Evolutionary conservation across 2,329 filamentous ascomycete genomes (phyloP), one percentile per base, ranked within the genome.

Genomic region (Samsoniella hepiali): DNA sequence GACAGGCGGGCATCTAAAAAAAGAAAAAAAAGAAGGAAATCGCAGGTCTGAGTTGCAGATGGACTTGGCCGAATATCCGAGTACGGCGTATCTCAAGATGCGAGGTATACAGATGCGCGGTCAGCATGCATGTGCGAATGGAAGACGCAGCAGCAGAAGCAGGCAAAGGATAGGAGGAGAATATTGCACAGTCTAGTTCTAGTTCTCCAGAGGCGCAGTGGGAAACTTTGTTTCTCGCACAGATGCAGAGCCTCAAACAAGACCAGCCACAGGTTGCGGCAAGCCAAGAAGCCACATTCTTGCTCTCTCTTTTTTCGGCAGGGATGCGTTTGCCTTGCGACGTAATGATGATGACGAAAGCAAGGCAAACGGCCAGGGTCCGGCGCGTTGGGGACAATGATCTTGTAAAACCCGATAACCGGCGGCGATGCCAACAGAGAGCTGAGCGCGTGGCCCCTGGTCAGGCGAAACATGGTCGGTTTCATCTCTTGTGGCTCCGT

Each of bases 391-490:
- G 58, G 42, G 51, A 13, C 11, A 32, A n/a, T 44, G 17, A 45
- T 32, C 40, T 42, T 3, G 38, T 56, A 42, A 31, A 22, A 31
- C n/a, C 34, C 27, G 53, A 56, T 56, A 31, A 56, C 15, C 29
- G 38, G 53, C 27, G 47, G 27, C 38, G 58, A 40, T 47, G 17
- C 15, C 7, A 47, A 32, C 31, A 29, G 11, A 13, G 27, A 58
- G 56, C 56, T 58, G 56, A 58, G 31, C 44, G 57, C 42, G 56
- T 31, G 45, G 59, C 9, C 32, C 58, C 38, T 54, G 36, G 64
- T 47, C 42, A 31, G 66, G 63, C 69, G 69, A 71, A 70, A 71
- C 69, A 64, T 65, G 62, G 67, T 65, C 63, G 61, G 69, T 71
- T 71, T 71, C 69, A 70, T 57, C 64, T 61, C 66, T 62, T 53